Evolutionary conservation across 2,329 filamentous ascomycete species (phyloP), one percentile per base, ranked within the genome.

Genomic region (Cryphonectria carpinicola): DNA sequence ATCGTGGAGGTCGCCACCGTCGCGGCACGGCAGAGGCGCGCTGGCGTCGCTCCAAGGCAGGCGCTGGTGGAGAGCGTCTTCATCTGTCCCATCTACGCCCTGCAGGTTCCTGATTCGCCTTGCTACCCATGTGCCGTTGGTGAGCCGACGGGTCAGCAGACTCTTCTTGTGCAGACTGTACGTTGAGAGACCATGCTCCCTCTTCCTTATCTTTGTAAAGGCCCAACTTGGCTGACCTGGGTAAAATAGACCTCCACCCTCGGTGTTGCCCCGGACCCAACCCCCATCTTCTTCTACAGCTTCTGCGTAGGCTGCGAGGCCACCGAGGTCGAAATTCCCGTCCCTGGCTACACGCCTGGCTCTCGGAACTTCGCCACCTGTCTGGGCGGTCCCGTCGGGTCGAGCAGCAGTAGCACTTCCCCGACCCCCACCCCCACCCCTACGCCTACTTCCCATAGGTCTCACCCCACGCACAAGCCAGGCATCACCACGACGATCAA

Each of bases 401-500:
- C 37, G 7, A 4, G 25, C n/a, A 8, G 25, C 32, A 10, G 28
- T n/a, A 22, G 13, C 6, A 32, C 32, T 32, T 25, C 58, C 10
- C 37, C 37, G 28, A 41, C 58, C 11, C 10, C 58, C 2, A 43
- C 58, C 11, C 10, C 58, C 0, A 43, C n/a, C 3, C 41, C 39
- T 7, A 28, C 14, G 39, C n/a, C 37, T 3, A 64, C 61, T 32
- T 4, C 13, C 4, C 11, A 32, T 32, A 32, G 32, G 32, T 39
- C 37, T 11, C 37, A 39, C 37, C 10, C 37, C 37, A 11, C 2
- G 8, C 39, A 13, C 43, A 19, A 22, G 3, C 32, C 11, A 28
- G 67, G 68, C 11, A 54, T 66, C 41, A 69, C 68, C 13, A 69
- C 68, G 8, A 58, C n/a, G 10, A 61, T 54, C 10, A 39, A 17